Base-by-base conservation (phyloP, 75 land plant genomes). In the Ceratopteris richardii region DNA sequence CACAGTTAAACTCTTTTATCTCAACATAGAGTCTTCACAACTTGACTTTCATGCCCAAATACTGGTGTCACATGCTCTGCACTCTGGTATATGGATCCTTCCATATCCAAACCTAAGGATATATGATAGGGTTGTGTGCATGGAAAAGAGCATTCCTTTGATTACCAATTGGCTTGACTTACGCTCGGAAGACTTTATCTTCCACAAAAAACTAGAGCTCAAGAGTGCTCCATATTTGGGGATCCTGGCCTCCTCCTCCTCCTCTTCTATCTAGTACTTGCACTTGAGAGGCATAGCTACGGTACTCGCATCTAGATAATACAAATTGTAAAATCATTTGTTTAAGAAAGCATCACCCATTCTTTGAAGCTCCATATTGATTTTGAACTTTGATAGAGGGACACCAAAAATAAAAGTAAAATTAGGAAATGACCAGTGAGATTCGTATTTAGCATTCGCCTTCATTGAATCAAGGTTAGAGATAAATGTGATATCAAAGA, bases 21-120 rank as follows among this genome's bases (percentile, higher is more conserved):
- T 68, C 53, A 12, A 43, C 59, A 0, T 26, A 53, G 63, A 57
- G 23, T 53, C 1, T 20, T 12, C 64, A 42, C 39, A 81, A 75
- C 74, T 85, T 85, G 63, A 63, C 81, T 69, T 85, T 85, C 58
- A 85, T 84, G 29, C 70, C 66, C 31, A 85, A 59, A 59, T 73
- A 85, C 79, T 81, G 88, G 39, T 85, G 81, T 21, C 88, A 56
- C 88, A 85, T 85, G 76, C 81, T 85, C 71, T 85, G 88, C 64
- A 85, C 70, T 66, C 81, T 85, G 71, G 76, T 60, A 51, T 79
- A 85, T n/a, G 76, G 74, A 63, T 85, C 88, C 7, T 78, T 77
- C 88, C 88, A 85, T 19, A 84, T 71, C 88, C 88, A 85, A 21
- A 57, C 67, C 81, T 76, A 85, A 37, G 88, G 88, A 68, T 71